Evolutionary conservation across 2,329 filamentous ascomycete genomes (phyloP).

Genomic region (Talaromyces marneffei): DNA sequence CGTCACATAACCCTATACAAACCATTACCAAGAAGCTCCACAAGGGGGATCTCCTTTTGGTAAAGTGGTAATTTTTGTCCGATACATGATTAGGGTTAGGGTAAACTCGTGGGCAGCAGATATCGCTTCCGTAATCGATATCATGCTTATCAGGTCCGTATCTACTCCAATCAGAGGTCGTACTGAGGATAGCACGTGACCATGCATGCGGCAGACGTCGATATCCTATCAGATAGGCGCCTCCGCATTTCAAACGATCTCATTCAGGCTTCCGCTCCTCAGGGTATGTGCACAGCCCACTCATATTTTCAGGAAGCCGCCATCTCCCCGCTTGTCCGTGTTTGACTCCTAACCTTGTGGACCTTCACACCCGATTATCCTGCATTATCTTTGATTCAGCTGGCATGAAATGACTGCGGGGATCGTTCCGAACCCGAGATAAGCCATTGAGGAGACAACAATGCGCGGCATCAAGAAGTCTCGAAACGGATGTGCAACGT

Average conservation of each 20-base stretch:
- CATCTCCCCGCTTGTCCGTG: neutral
- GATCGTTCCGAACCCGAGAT: neutral
- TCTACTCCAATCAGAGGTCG: no score
- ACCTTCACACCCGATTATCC: neutral
- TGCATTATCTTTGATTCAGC: neutral
- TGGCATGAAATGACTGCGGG: neutral
- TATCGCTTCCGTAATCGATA: no score
- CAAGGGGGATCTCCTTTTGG: no score
- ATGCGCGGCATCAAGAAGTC: constrained; percentile 40
- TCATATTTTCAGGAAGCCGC: neutral
- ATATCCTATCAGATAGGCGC: neutral
- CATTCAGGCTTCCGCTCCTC: neutral
- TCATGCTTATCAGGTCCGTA: no score
- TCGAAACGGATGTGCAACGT: constrained; percentile 38
- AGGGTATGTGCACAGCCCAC: neutral
- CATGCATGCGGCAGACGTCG: neutral
- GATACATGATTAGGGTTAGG: neutral
- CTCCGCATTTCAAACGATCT: neutral
- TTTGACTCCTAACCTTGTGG: neutral
- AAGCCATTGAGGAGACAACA: neutral
- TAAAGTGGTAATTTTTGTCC: no score
- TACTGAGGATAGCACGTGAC: neutral
- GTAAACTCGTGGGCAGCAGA: no score
- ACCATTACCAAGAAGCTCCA: no score
- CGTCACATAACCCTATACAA: no score